Percentiles rank a stretch among this genome's conserved stretches.
phyloP scores from a whole-genome alignment of 768 basidiomycete genomes.

The Pisolithus microcarpus region DNA sequence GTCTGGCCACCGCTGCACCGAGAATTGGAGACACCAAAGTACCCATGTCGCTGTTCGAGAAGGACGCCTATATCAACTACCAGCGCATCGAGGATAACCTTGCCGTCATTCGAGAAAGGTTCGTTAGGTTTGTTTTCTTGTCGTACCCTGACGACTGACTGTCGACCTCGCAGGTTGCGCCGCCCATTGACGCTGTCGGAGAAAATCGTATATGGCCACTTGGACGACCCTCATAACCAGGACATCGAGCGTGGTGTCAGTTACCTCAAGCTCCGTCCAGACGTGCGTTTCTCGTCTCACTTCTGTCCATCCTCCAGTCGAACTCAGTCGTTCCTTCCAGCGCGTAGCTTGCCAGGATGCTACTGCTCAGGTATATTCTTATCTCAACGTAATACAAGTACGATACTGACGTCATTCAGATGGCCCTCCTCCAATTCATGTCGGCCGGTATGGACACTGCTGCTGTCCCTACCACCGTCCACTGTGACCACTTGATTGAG shows the following conservation, averaged over 20 bases:
- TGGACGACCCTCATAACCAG: conserved; percentile 88
- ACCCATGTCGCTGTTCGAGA: conserved; percentile 80
- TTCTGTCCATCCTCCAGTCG: background rate
- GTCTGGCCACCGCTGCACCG: conserved; percentile 75
- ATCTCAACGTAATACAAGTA: conserved; percentile 9
- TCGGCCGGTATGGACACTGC: conserved; percentile 97
- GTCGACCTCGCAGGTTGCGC: conserved; percentile 49
- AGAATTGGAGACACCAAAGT: conserved; percentile 89
- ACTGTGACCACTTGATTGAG: conserved; percentile 99
- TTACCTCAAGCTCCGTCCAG: conserved; percentile 96
- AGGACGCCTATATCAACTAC: conserved; percentile 83
- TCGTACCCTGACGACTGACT: background rate
- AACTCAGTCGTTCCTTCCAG: conserved; percentile 30
- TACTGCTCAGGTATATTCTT: conserved; percentile 66
- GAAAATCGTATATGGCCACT: conserved; percentile 96
- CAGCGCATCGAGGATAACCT: conserved; percentile 98
- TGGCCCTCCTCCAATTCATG: conserved; percentile 99
- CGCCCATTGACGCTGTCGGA: conserved; percentile 91
- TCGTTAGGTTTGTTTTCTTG: conserved; percentile 2
- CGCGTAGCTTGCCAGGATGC: conserved; percentile 90
- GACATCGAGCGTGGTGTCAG: conserved; percentile 88
- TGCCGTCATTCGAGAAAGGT: conserved; percentile 80
- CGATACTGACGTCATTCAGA: conserved; percentile 48
- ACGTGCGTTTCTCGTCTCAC: conserved; percentile 50
- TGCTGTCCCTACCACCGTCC: conserved; percentile 96